Percentiles rank a stretch among this genome's conserved stretches.
These are phyloP conservation scores for Plasmodium vivax DNA, from an alignment of 169 alveolate genomes.

Conservation along the genomic window DNA sequence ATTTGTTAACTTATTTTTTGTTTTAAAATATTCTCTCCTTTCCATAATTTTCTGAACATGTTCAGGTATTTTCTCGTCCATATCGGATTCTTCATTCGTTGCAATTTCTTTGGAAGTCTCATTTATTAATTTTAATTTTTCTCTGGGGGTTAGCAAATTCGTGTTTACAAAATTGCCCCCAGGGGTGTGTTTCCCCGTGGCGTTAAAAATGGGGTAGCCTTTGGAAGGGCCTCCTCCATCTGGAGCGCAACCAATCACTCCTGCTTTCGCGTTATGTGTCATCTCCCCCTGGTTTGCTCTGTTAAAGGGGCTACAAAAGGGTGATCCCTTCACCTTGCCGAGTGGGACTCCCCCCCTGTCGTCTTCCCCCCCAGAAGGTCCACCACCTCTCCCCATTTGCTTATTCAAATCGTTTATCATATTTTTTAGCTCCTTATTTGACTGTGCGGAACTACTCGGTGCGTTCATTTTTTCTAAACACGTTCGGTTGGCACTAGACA, in stretches of 20 bases:
- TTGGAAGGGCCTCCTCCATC: neutral
- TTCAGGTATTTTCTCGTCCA: conserved; percentile 48
- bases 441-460: neutral
- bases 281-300: neutral
- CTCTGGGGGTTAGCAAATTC: conserved; percentile 21
- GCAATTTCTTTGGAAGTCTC: conserved; percentile 44
- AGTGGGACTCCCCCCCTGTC: neutral
- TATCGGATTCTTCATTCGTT: conserved; percentile 22
- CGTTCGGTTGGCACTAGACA: conserved; percentile 7
- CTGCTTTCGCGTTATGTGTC: neutral
- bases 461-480: conserved; percentile 25
- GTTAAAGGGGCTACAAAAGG: neutral
- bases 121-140: conserved; percentile 43
- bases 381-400: neutral
- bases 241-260: neutral
- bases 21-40: conserved; percentile 72
- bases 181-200: neutral
- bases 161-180: conserved; percentile 3
- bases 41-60: conserved; percentile 63
- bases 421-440: conserved; percentile 17
- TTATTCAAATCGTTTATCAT: conserved; percentile 31
- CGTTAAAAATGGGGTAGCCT: neutral
- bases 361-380: neutral
- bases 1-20: conserved; percentile 11
- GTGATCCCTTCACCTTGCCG: neutral